Evolutionary conservation across 371 early-diverging fungal species (phyloP).

Genomic region (Apophysomyces trapeziformis): DNA sequence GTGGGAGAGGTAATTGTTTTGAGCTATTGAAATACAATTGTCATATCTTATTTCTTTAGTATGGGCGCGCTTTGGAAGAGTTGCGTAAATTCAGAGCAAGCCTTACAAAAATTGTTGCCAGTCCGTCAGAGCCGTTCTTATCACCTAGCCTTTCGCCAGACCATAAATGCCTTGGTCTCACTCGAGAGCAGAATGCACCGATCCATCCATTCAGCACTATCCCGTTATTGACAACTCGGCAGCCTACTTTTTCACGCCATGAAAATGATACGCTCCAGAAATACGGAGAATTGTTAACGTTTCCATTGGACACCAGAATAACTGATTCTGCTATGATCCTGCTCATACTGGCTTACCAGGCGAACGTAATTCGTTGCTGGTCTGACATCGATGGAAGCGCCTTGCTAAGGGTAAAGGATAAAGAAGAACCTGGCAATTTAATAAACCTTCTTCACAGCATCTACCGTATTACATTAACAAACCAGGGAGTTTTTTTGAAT

Average conservation of each 20-base stretch:
- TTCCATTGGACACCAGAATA: slow-evolving; percentile 35
- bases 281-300: slow-evolving; percentile 36
- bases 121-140: background rate
- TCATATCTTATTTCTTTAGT: slow-evolving; percentile 21
- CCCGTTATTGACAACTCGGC: slow-evolving; percentile 11
- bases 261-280: slow-evolving; percentile 33
- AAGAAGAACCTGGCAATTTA: background rate
- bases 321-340: slow-evolving; percentile 41
- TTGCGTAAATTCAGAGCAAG: slow-evolving; percentile 28
- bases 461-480: slow-evolving; percentile 38
- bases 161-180: background rate
- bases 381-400: slow-evolving; percentile 34
- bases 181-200: background rate
- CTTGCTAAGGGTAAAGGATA: slow-evolving; percentile 33
- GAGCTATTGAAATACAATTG: no score
- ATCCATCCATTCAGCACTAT: slow-evolving; percentile 7
- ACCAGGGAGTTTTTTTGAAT: slow-evolving; percentile 45
- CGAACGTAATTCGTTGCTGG: slow-evolving; percentile 45
- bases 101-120: slow-evolving; percentile 18
- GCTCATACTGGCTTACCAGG: slow-evolving; percentile 44
- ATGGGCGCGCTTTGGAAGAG: slow-evolving; percentile 47
- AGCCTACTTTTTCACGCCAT: slow-evolving; percentile 16
- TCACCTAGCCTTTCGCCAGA: background rate
- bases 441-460: slow-evolving; percentile 25
- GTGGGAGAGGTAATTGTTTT: slow-evolving; percentile 39